phyloP scores from a whole-genome alignment of 768 basidiomycete genomes.

The Pulveroboletus ravenelii region DNA sequence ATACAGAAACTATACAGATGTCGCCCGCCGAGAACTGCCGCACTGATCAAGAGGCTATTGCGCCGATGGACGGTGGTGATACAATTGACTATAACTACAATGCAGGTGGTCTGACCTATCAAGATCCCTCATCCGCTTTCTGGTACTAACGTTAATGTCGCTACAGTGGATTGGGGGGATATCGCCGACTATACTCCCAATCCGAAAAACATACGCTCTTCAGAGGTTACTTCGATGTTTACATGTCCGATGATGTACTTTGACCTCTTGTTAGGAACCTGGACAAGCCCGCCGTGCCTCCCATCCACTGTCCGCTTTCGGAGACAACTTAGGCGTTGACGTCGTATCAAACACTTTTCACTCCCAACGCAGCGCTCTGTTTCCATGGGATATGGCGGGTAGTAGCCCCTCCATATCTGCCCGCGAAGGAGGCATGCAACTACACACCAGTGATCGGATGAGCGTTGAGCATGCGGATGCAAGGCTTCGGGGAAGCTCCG shows the following conservation, averaged over 20 bases:
- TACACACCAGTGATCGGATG: conserved; percentile 40
- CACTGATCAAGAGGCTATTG: conserved; percentile 5
- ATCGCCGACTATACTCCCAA: conserved; percentile 13
- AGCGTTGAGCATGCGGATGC: conserved; percentile 51
- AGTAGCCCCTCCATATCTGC: conserved; percentile 51
- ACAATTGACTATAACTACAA: conserved; percentile 23
- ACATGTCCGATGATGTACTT: neutral
- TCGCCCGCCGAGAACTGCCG: conserved; percentile 11
- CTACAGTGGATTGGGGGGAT: conserved; percentile 22
- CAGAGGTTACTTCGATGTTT: conserved; percentile 48
- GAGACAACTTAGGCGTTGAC: conserved; percentile 47
- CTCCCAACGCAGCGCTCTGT: conserved; percentile 67
- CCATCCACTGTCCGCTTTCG: conserved; percentile 47
- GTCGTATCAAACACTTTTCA: conserved; percentile 36
- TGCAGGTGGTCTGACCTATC: conserved; percentile 17
- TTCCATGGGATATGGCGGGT: conserved; percentile 83
- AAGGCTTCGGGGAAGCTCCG: conserved; percentile 49
- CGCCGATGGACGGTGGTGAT: conserved; percentile 7
- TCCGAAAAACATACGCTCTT: conserved; percentile 41
- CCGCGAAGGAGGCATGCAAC: conserved; percentile 30
- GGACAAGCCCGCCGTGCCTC: conserved; percentile 79
- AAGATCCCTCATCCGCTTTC: neutral
- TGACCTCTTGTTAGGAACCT: conserved; percentile 56
- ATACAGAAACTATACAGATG: neutral
- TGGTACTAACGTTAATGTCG: conserved; percentile 6